Evolutionary conservation across 108 stramenopile genomes (phyloP).

Genomic region (Skeletonema potamos): DNA sequence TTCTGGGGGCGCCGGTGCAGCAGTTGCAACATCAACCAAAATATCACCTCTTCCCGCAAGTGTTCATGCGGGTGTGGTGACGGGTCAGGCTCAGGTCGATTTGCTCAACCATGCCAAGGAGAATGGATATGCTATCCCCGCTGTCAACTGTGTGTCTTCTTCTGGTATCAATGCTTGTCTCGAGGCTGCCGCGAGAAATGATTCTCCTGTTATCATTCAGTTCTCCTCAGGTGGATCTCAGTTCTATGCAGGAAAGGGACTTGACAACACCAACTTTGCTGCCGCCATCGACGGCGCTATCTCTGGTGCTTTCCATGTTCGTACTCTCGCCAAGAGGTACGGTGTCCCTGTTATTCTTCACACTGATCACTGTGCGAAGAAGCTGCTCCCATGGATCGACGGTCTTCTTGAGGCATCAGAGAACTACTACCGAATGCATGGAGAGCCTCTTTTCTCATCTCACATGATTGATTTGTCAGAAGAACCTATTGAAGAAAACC

Average conservation of each 20-base stretch:
- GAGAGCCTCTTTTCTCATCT: slow-evolving; percentile 90
- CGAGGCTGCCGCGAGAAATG: slow-evolving; percentile 80
- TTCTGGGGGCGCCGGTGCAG: not conserved
- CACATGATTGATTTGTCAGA: slow-evolving; percentile 96
- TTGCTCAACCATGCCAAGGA: slow-evolving; percentile 75
- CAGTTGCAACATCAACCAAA: not conserved
- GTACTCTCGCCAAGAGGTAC: slow-evolving; percentile 88
- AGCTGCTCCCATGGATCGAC: slow-evolving; percentile 92
- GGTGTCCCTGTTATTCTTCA: slow-evolving; percentile 92
- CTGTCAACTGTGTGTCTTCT: slow-evolving; percentile 86
- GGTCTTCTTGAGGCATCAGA: slow-evolving; percentile 79
- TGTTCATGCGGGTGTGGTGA: slow-evolving; percentile 75
- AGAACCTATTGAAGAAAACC: slow-evolving; percentile 89
- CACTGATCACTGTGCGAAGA: slow-evolving; percentile 91
- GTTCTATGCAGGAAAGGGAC: slow-evolving; percentile 89
- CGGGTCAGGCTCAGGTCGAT: slow-evolving; percentile 70
- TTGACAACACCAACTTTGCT: slow-evolving; percentile 73
- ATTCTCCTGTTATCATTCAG: slow-evolving; percentile 86
- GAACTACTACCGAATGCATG: slow-evolving; percentile 67
- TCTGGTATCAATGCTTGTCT: slow-evolving; percentile 85
- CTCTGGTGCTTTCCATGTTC: slow-evolving; percentile 87
- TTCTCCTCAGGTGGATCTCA: slow-evolving; percentile 77
- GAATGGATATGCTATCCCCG: slow-evolving; percentile 86
- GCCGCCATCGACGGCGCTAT: slow-evolving; percentile 88
- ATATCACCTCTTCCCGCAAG: slow-evolving; percentile 50